phyloP scores from a whole-genome alignment of 2,329 filamentous ascomycete genomes.

The Neocatenulostroma microsporum region DNA sequence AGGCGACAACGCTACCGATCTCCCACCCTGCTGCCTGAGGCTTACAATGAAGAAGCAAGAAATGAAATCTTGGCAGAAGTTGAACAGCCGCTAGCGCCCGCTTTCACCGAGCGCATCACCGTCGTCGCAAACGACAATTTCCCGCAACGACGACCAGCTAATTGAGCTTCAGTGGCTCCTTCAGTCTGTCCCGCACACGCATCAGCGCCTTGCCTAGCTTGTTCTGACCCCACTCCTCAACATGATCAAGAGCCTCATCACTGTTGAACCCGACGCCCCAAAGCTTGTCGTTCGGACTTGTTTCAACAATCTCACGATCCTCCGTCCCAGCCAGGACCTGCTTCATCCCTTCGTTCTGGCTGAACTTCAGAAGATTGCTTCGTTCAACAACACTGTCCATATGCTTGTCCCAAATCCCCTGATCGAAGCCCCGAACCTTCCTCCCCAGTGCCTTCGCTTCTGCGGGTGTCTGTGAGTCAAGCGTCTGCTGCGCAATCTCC shows the following conservation, averaged over 20 bases:
- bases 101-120: too few relatives aligned
- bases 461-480: slow-evolving; percentile 17
- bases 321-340: slow-evolving; percentile 25
- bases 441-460: slow-evolving; percentile 26
- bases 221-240: slow-evolving; percentile 29
- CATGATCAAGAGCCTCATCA: slow-evolving; percentile 23
- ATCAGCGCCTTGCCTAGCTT: slow-evolving; percentile 28
- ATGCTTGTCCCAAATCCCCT: slow-evolving; percentile 22
- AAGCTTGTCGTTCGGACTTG: slow-evolving; percentile 30
- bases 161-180: slow-evolving; percentile 3
- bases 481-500: slow-evolving; percentile 22
- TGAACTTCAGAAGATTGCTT: slow-evolving; percentile 29
- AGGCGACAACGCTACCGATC: too few relatives aligned
- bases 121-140: too few relatives aligned
- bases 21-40: too few relatives aligned
- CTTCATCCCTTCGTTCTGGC: slow-evolving; percentile 24
- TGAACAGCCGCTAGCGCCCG: too few relatives aligned
- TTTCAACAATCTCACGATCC: slow-evolving; percentile 27
- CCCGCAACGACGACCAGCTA: too few relatives aligned
- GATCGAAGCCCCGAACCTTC: slow-evolving; percentile 28
- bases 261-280: slow-evolving; percentile 31
- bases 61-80: too few relatives aligned
- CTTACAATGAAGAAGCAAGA: too few relatives aligned
- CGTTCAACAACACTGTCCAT: slow-evolving; percentile 26
- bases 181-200: slow-evolving; percentile 24